Evolutionary conservation across 306 rosid genomes (phyloP).

Genomic region (Quercus suber): DNA sequence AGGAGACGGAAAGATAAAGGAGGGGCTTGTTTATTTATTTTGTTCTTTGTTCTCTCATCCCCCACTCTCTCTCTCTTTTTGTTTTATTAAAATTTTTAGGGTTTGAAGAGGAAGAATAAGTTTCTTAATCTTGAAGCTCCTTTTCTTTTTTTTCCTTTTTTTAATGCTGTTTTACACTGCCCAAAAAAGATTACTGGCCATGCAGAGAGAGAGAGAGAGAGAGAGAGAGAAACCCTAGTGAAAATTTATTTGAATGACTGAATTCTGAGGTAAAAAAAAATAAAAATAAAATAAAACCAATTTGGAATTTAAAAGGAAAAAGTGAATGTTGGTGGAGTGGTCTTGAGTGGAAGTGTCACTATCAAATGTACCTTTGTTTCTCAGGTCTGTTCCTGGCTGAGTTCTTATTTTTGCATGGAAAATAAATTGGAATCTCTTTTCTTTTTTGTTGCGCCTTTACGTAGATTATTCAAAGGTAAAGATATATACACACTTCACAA

Average conservation of each 20-base stretch:
- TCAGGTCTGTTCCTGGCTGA: constrained; percentile 34
- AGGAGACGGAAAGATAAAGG: constrained; percentile 74
- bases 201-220: constrained; percentile 40
- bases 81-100: constrained; percentile 41
- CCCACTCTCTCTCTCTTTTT: constrained; percentile 34
- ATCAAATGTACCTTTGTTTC: constrained; percentile 65
- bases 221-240: constrained; percentile 28
- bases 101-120: constrained; percentile 38
- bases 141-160: background rate
- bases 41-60: constrained; percentile 19
- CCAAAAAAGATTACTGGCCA: constrained; percentile 29
- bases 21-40: constrained; percentile 42
- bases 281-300: constrained; percentile 12
- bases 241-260: background rate
- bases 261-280: constrained; percentile 11
- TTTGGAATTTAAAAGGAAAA: constrained; percentile 38
- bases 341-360: constrained; percentile 77
- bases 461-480: background rate
- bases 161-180: constrained; percentile 31
- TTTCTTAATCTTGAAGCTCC: constrained; percentile 49
- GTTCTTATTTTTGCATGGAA: constrained; percentile 31
- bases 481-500: background rate
- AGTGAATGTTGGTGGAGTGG: constrained; percentile 59
- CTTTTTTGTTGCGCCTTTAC: background rate
- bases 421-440: background rate